These are phyloP conservation scores for Naganishia friedmannii DNA, from an alignment of 768 basidiomycete species.

Conservation along the genomic window DNA sequence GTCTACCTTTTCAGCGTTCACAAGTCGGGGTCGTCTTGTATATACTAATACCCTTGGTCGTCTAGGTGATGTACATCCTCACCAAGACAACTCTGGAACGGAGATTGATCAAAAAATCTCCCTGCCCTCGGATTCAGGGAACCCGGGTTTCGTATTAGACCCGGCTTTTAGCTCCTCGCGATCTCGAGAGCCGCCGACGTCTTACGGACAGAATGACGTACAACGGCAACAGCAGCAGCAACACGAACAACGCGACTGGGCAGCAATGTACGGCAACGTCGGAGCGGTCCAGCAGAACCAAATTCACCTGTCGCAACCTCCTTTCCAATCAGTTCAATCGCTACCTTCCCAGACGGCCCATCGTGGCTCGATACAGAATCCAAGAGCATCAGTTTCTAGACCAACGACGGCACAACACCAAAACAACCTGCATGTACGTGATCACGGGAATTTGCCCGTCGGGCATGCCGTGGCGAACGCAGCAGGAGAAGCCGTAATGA, in stretches of 20 bases:
- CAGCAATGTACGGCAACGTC: neutral
- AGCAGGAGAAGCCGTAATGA: neutral
- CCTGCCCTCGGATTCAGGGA: neutral
- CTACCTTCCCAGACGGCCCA: neutral
- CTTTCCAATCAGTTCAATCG: neutral
- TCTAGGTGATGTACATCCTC: neutral
- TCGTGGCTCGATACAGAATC: neutral
- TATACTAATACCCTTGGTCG: neutral
- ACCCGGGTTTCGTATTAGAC: neutral
- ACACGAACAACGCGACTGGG: slow-evolving; percentile 9
- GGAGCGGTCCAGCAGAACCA: neutral
- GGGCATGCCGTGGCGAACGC: neutral
- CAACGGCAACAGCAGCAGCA: neutral
- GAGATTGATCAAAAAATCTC: neutral
- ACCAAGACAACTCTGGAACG: neutral
- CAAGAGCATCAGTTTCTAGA: neutral
- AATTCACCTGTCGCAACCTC: neutral
- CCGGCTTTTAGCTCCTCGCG: neutral
- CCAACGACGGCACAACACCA: neutral
- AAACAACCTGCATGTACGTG: neutral
- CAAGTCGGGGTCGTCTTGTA: neutral
- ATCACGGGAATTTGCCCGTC: neutral
- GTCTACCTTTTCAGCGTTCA: neutral
- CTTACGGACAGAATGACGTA: neutral
- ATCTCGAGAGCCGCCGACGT: neutral